phyloP scores from a whole-genome alignment of 73 alveolate species.

The Symbiodinium natans region DNA sequence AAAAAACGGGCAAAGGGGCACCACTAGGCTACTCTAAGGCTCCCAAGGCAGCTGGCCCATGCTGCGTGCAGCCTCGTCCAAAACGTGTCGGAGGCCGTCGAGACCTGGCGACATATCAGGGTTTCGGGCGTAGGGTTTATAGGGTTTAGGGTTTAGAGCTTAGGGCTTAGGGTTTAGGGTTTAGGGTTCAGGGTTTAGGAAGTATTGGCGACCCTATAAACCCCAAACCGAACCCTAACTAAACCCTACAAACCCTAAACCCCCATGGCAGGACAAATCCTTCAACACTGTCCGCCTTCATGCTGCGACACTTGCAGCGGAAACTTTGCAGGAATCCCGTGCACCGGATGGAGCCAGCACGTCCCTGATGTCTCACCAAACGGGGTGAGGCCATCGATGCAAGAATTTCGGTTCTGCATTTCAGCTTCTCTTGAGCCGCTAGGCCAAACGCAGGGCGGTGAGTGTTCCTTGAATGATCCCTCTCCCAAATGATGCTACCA shows the following conservation, averaged over 20 bases:
- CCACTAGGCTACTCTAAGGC: neutral
- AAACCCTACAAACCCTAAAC: neutral
- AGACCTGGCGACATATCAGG: neutral
- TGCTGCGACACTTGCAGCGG: neutral
- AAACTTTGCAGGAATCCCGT: neutral
- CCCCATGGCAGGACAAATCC: neutral
- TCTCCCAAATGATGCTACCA: no score
- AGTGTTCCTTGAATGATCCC: no score
- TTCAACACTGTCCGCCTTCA: neutral
- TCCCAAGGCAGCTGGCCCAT: neutral
- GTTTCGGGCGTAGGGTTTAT: neutral
- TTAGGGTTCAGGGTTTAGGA: no score
- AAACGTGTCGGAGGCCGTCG: neutral
- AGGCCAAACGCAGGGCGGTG: no score
- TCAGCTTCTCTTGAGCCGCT: neutral
- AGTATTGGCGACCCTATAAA: no score
- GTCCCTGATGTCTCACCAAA: neutral
- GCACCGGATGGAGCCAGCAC: slow-evolving; percentile 14
- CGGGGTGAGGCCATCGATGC: neutral
- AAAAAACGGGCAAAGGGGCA: neutral
- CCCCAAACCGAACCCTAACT: no score
- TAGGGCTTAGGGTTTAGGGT: no score
- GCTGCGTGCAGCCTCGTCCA: neutral
- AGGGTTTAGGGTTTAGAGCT: no score
- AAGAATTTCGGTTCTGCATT: neutral